Evolutionary conservation across 2,329 filamentous ascomycete species (phyloP).

Genomic region (Fusarium proliferatum): DNA sequence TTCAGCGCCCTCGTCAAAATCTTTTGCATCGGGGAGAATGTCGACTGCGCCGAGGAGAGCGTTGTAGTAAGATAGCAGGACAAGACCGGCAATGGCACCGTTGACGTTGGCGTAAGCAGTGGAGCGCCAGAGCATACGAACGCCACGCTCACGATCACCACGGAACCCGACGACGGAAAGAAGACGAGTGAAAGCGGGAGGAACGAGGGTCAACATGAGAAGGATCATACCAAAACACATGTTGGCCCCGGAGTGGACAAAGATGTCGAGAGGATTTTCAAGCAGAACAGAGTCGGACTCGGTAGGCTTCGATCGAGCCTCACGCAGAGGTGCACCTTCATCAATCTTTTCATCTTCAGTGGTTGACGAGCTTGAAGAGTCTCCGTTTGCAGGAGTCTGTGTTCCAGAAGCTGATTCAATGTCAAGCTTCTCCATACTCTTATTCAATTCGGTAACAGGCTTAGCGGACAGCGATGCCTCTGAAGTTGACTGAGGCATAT

Average conservation of each 20-base stretch:
- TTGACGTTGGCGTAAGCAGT: slow-evolving; percentile 89
- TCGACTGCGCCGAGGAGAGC: slow-evolving; percentile 87
- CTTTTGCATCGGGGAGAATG: slow-evolving; percentile 74
- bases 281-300: slow-evolving; percentile 73
- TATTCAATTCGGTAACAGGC: slow-evolving; percentile 37
- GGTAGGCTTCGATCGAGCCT: slow-evolving; percentile 48
- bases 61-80: slow-evolving; percentile 89
- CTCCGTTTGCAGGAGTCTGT: slow-evolving; percentile 53
- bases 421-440: slow-evolving; percentile 51
- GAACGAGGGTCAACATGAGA: slow-evolving; percentile 90
- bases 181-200: slow-evolving; percentile 87
- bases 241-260: slow-evolving; percentile 88
- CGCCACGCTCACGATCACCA: slow-evolving; percentile 84
- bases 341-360: slow-evolving; percentile 35
- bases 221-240: slow-evolving; percentile 91
- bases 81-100: slow-evolving; percentile 86
- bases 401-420: slow-evolving; percentile 51
- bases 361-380: slow-evolving; percentile 35
- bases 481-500: slow-evolving; percentile 4
- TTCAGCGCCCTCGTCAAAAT: slow-evolving; percentile 65
- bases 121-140: slow-evolving; percentile 90
- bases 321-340: slow-evolving; percentile 37
- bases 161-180: slow-evolving; percentile 90
- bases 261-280: slow-evolving; percentile 81
- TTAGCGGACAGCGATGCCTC: slow-evolving; percentile 12